phyloP scores from a whole-genome alignment of 805 yeast genomes.

The Candida montana region DNA sequence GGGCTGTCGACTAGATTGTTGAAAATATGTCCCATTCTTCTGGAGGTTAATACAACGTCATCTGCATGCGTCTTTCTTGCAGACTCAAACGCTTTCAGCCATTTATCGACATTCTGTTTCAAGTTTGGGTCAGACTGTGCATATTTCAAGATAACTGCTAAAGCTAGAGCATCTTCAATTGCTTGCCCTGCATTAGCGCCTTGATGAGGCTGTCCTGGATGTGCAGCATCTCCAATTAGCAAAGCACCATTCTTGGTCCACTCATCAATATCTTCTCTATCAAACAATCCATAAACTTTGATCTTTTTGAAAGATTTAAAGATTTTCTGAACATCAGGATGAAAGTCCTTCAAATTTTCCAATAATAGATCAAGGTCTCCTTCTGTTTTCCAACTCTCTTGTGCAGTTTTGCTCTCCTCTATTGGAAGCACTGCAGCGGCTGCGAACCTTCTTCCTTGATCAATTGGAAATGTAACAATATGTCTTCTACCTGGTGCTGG shows the following conservation, averaged over 20 bases:
- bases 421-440: constrained; percentile 1
- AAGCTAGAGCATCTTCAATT: neutral
- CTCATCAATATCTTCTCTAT: neutral
- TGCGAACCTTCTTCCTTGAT: neutral
- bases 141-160: neutral
- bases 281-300: neutral
- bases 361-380: neutral
- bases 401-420: neutral
- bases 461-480: constrained; percentile 1
- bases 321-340: neutral
- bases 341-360: neutral
- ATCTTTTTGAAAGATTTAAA: neutral
- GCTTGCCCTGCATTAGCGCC: constrained; percentile 3
- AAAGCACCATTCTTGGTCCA: neutral
- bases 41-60: neutral
- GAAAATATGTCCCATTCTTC: constrained; percentile 2
- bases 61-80: neutral
- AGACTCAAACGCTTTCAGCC: neutral
- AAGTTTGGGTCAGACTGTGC: neutral
- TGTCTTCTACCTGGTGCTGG: neutral
- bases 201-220: constrained; percentile 3
- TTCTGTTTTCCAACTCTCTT: constrained; percentile 1
- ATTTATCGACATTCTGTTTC: neutral
- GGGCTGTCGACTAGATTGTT: neutral
- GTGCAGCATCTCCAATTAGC: constrained; percentile 1